These are phyloP conservation scores for Sclerotinia minor DNA, from an alignment of 2,329 filamentous ascomycete genomes.

Conservation along the genomic window DNA sequence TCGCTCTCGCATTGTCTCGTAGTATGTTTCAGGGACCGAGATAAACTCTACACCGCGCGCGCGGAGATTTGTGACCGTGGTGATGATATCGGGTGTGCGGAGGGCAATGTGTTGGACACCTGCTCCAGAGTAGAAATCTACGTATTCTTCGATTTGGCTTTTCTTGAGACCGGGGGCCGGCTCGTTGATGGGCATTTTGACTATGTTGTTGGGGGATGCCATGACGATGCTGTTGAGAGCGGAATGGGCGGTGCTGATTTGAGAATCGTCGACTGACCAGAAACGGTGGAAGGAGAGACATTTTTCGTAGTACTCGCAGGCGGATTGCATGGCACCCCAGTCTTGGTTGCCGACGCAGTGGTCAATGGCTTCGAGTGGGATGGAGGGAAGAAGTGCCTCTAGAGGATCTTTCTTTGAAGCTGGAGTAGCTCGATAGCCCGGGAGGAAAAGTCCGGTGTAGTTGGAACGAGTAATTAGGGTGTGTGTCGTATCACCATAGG, in stretches of 20 bases:
- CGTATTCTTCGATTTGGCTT: slow-evolving; percentile 91
- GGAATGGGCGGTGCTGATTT: slow-evolving; percentile 91
- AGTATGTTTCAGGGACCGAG: slow-evolving; percentile 83
- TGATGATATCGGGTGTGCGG: slow-evolving; percentile 76
- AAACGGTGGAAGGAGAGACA: slow-evolving; percentile 93
- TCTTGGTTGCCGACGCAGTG: slow-evolving; percentile 98
- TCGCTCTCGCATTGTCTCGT: slow-evolving; percentile 71
- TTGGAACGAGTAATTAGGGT: slow-evolving; percentile 74
- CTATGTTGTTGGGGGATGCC: slow-evolving; percentile 77
- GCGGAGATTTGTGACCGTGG: slow-evolving; percentile 73
- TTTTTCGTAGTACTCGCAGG: slow-evolving; percentile 74
- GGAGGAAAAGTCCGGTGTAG: slow-evolving; percentile 78
- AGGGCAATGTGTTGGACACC: slow-evolving; percentile 95
- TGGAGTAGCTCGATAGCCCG: slow-evolving; percentile 67
- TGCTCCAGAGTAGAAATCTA: slow-evolving; percentile 84
- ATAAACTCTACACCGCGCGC: slow-evolving; percentile 94
- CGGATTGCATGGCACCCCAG: slow-evolving; percentile 80
- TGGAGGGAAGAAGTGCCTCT: slow-evolving; percentile 54
- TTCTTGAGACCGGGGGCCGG: slow-evolving; percentile 87
- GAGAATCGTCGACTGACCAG: slow-evolving; percentile 92
- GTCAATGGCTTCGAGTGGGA: slow-evolving; percentile 76
- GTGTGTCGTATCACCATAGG: slow-evolving; percentile 94
- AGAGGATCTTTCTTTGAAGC: slow-evolving; percentile 42
- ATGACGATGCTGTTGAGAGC: slow-evolving; percentile 89
- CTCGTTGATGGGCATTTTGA: slow-evolving; percentile 99